Base-by-base conservation (phyloP, 1,284 basidiomycete species). In the Blastosporella zonata region DNA sequence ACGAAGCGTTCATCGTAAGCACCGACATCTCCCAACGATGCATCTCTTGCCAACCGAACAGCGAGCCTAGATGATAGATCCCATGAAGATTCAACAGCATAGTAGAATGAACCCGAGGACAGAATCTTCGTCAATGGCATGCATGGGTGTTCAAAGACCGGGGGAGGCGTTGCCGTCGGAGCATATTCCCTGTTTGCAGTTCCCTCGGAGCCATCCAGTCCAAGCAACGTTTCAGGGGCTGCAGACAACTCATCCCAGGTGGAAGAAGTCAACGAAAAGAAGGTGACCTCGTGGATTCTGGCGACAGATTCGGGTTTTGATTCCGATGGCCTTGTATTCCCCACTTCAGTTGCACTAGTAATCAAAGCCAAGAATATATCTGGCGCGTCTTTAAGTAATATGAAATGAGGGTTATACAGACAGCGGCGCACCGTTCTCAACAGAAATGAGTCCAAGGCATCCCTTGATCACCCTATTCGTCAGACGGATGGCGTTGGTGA, bases 71-170 rank as follows among this genome's bases (percentile, higher is more conserved):
- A 87, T 3, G 92, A 93, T 21, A 99, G 75, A 67, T 99, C 95
- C 87, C 94, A 97, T 10, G 79, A 75, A 3, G 87, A 79, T 54
- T 83, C 81, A 17, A 84, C 63, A 3, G 96, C 87, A 63, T 92
- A 97, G 70, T 97, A 99, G 71, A 99, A 99, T 1, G 88, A 86
- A 2, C 94, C 94, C 18, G 87, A 88, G 42, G 90, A 88, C 6
- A 99, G 71, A 43, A 98, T 94, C 67, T 97, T 97, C 43, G 84
- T 89, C 58, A 99, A 79, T 0, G 93, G 88, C 43, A 82, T 68
- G 64, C 93, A 97, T 2, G 97, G 96, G 63, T 98, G 93, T 61
- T 97, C 93, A 59, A 87, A 84, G 10, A 85, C 68, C 9, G 72
- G 69, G 28, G 72, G 62, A 41, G 70, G 67, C 31, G 70, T 60